phyloP scores from a whole-genome alignment of 164 flowering plant genomes.

The Vitis labrusca region DNA sequence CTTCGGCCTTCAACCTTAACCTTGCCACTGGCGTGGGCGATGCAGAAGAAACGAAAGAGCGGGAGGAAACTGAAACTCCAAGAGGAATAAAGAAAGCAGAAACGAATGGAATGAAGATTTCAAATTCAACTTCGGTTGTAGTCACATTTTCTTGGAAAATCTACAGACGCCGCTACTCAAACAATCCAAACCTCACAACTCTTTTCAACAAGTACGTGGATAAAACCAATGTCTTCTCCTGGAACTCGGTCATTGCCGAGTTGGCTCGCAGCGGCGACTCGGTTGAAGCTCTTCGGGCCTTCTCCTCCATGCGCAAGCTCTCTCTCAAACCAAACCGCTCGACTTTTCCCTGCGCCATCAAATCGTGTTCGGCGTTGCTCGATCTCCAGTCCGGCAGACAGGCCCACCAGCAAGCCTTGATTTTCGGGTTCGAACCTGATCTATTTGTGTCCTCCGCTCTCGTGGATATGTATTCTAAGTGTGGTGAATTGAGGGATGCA shows the following conservation, averaged over 20 bases:
- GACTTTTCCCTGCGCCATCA: conserved; percentile 75
- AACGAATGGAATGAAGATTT: conserved; percentile 27
- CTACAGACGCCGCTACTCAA: conserved; percentile 16
- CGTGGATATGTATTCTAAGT: conserved; percentile 80
- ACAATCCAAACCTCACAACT: conserved; percentile 38
- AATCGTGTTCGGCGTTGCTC: conserved; percentile 64
- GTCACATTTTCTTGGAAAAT: conserved; percentile 6
- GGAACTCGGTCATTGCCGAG: conserved; percentile 86
- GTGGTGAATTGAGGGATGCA: conserved; percentile 59
- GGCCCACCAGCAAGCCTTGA: conserved; percentile 71
- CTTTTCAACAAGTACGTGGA: conserved; percentile 67
- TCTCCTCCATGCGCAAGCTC: conserved; percentile 62
- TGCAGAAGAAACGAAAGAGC: no score
- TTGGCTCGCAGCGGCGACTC: conserved; percentile 75
- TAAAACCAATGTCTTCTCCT: conserved; percentile 50
- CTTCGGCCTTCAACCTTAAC: no score
- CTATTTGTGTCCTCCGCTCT: conserved; percentile 79
- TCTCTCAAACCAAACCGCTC: conserved; percentile 60
- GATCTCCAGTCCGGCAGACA: conserved; percentile 61
- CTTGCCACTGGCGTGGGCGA: no score
- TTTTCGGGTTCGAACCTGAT: conserved; percentile 61
- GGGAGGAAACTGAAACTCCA: no score
- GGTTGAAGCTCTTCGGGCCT: conserved; percentile 67
- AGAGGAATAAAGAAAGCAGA: no score
- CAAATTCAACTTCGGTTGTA: not conserved